Conservation (phyloP, 129 eudicot species). For the Kitagawia praeruptora region DNA sequence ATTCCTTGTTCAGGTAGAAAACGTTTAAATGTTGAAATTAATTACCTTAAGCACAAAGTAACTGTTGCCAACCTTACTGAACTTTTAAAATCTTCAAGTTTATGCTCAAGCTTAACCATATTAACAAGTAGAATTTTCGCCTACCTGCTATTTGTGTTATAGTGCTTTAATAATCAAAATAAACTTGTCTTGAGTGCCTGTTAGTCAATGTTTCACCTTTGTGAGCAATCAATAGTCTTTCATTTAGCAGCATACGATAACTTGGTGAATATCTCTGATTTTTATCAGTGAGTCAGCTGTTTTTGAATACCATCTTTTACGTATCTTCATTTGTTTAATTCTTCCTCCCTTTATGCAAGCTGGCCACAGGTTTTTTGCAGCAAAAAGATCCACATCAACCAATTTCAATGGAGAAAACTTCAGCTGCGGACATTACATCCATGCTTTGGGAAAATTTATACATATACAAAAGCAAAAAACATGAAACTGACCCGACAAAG, state of each 20-base stretch:
- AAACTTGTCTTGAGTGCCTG: neutral
- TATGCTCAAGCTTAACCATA: neutral
- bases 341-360: neutral
- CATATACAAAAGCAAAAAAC: slow-evolving; percentile 36
- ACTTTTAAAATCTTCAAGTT: neutral
- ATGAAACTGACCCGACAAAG: slow-evolving; percentile 44
- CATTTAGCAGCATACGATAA: neutral
- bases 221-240: neutral
- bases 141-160: neutral
- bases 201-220: neutral
- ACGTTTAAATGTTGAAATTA: neutral
- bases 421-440: slow-evolving; percentile 41
- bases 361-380: slow-evolving; percentile 65
- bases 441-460: slow-evolving; percentile 46
- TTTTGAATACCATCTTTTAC: neutral
- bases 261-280: neutral
- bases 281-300: neutral
- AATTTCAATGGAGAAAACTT: slow-evolving; percentile 34
- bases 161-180: neutral
- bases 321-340: neutral
- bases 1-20: slow-evolving; percentile 4
- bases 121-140: neutral
- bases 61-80: neutral
- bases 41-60: neutral
- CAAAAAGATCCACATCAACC: slow-evolving; percentile 66